phyloP scores from a whole-genome alignment of 2,329 filamentous ascomycete genomes.

The Xylariaceae sp. region DNA sequence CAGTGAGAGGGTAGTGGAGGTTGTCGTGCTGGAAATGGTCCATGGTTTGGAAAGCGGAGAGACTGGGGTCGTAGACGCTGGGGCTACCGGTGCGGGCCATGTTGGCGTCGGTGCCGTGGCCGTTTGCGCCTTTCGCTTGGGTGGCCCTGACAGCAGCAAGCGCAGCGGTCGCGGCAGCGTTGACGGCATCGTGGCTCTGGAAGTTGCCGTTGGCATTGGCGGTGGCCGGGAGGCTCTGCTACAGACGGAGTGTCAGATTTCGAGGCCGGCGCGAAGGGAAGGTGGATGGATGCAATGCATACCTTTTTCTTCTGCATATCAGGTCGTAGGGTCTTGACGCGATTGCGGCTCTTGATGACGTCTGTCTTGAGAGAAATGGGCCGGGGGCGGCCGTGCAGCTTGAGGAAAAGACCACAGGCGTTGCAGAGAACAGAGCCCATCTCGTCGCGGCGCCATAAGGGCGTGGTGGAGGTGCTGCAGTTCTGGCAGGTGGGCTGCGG shows the following conservation, averaged over 20 bases:
- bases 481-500: constrained; percentile 95
- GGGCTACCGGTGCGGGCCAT: constrained; percentile 78
- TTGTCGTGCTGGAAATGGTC: constrained; percentile 61
- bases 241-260: constrained; percentile 11
- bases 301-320: constrained; percentile 80
- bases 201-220: constrained; percentile 59
- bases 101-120: constrained; percentile 70
- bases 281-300: constrained; percentile 7
- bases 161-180: constrained; percentile 55
- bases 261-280: neutral
- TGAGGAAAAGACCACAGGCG: constrained; percentile 94
- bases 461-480: constrained; percentile 91
- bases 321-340: constrained; percentile 81
- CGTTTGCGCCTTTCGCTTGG: constrained; percentile 65
- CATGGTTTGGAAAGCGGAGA: constrained; percentile 77
- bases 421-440: constrained; percentile 95
- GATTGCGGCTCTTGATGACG: constrained; percentile 98
- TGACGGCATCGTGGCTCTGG: constrained; percentile 48
- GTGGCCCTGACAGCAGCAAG: constrained; percentile 53
- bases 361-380: constrained; percentile 98
- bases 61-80: constrained; percentile 67
- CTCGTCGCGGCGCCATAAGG: constrained; percentile 96
- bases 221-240: constrained; percentile 39
- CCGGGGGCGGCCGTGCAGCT: constrained; percentile 87
- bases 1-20: constrained; percentile 47